These are phyloP conservation scores for Paecilomyces variotii DNA, from an alignment of 2,329 filamentous ascomycete genomes.

Conservation along the genomic window DNA sequence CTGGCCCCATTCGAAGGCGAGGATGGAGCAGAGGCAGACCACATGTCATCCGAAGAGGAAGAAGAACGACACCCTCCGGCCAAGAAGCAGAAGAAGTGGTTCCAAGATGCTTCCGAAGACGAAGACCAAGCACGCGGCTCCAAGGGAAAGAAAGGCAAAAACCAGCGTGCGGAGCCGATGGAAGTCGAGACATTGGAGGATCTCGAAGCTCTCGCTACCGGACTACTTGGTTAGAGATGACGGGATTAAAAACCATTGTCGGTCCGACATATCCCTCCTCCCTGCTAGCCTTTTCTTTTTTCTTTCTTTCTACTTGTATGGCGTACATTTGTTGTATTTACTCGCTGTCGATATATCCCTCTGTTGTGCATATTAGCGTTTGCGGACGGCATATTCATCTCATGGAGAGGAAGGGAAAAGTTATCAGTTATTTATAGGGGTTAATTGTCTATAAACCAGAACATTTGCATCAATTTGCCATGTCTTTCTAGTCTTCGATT, in stretches of 20 bases:
- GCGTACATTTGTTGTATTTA: neutral
- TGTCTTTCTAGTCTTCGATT: too few relatives aligned
- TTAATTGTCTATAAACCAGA: neutral
- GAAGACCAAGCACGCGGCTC: constrained; percentile 22
- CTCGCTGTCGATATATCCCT: neutral
- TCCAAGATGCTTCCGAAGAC: constrained; percentile 17
- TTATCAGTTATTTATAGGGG: constrained; percentile 5
- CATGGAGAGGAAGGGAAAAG: neutral
- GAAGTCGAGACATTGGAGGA: constrained; percentile 39
- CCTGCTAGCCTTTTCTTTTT: neutral
- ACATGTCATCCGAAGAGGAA: constrained; percentile 14
- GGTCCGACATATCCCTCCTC: neutral
- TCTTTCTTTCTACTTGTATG: neutral
- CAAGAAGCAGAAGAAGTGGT: constrained; percentile 36
- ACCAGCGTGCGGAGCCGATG: constrained; percentile 10
- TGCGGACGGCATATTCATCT: neutral
- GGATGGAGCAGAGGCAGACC: constrained; percentile 5
- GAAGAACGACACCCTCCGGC: constrained; percentile 17
- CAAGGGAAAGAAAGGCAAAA: constrained; percentile 6
- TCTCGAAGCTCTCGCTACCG: constrained; percentile 39
- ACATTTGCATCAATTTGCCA: too few relatives aligned
- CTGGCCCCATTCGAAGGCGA: constrained; percentile 23
- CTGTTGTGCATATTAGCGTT: neutral
- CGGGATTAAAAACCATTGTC: neutral
- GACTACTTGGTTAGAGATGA: constrained; percentile 21